Base-by-base conservation (phyloP, 2,329 filamentous ascomycete genomes). In the Fusarium papillatum region DNA sequence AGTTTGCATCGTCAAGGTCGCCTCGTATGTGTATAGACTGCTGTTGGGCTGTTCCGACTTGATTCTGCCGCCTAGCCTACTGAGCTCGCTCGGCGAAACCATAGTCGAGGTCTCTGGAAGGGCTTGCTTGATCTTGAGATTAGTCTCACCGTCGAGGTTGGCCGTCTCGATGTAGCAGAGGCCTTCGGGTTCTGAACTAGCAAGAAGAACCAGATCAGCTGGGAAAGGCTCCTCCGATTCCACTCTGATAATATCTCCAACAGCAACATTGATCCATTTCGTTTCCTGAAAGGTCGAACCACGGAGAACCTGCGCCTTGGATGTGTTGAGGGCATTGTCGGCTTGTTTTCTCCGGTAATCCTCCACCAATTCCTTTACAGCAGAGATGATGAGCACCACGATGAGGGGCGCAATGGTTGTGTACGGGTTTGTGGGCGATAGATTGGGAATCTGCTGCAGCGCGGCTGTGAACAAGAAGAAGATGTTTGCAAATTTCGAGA, bases 101-200 rank as follows among this genome's bases (percentile, higher is more conserved):
- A 98, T 89, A 72, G 94, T 89, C 17, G 94, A 93, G 0, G 97
- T 99, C 86, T 99, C 97, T 1, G 97, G 96, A 66, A 98, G 93
- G 3, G 93, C 96, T 86, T 99, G 97, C 86, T 99, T 99, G 86
- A 99, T 98, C 86, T 99, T 99, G 78, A 99, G 87, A 82, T 99
- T 99, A 24, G 97, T 99, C 85, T 99, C 97, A 78, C 97, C 97
- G 80, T 99, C 97, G 70, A 99, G 88, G 82, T 99, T 99, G 29
- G 97, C 96, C 3, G 97, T 99, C 86, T 99, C 97, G 81, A 99
- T 98, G 83, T 99, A 99, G 85, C 97, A 99, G 68, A 99, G 87
- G 79, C 97, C 97, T 86, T 99, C 97, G 1, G 97, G 97, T 83
- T 99, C 97, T 9, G 97, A 98, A 81, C 95, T 98, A 11, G 97